Conservation (phyloP, 306 rosid genomes). For the Amphicarpaea edgeworthii region DNA sequence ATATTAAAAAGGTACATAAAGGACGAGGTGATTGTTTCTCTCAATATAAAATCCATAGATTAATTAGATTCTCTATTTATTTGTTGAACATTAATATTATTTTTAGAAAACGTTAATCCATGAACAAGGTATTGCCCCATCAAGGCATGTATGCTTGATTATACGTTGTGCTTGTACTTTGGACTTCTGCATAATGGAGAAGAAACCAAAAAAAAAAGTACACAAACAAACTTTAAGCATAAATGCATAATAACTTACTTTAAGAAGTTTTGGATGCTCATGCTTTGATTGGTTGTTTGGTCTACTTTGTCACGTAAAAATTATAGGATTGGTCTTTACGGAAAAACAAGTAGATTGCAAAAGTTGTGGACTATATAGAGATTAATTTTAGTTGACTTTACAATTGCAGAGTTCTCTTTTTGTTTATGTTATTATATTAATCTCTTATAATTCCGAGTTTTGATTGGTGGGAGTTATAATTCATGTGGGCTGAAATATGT, state of each 20-base stretch:
- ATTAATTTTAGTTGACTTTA: neutral
- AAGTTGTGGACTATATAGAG: neutral
- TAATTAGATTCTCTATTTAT: neutral
- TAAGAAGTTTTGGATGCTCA: neutral
- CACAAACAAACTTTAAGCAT: neutral
- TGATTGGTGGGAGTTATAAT: too few species aligned
- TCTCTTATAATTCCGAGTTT: neutral
- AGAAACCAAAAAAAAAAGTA: neutral
- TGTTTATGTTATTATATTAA: neutral
- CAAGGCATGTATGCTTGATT: neutral
- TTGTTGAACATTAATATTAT: neutral
- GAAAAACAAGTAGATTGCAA: neutral
- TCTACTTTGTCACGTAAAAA: neutral
- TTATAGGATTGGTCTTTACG: neutral
- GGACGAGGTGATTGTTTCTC: too few species aligned
- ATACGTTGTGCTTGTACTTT: neutral
- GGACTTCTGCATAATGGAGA: neutral
- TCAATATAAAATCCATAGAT: neutral
- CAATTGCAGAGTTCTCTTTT: neutral
- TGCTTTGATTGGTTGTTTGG: neutral
- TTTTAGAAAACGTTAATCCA: neutral
- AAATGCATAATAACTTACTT: neutral
- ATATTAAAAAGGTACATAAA: neutral
- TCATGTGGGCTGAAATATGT: neutral
- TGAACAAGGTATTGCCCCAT: neutral